Conservation (phyloP, 148 eudicot genomes). For the Pouteria glomerata region DNA sequence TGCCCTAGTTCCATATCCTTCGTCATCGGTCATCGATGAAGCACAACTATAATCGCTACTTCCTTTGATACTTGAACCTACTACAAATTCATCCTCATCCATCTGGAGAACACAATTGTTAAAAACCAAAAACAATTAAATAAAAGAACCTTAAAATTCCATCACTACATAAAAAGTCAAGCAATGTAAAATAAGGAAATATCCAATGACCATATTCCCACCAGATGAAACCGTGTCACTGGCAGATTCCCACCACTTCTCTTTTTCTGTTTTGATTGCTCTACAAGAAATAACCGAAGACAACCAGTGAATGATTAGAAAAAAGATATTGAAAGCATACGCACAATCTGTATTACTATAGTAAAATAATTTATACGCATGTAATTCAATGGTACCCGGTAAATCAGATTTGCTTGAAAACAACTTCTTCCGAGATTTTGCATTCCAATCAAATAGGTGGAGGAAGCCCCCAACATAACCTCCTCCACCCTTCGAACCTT, state of each 20-base stretch:
- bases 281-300: slow-evolving; percentile 30
- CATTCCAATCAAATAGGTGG: slow-evolving; percentile 97
- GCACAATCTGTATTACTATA: not conserved
- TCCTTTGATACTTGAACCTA: slow-evolving; percentile 50
- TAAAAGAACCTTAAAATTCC: not conserved
- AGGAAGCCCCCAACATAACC: slow-evolving; percentile 89
- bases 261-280: slow-evolving; percentile 69
- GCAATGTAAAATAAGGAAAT: not conserved
- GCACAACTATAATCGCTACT: slow-evolving; percentile 81
- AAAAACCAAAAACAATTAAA: not conserved
- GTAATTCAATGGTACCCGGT: slow-evolving; percentile 42
- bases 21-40: slow-evolving; percentile 86
- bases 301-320: slow-evolving; percentile 5
- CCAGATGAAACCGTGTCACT: slow-evolving; percentile 47
- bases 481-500: slow-evolving; percentile 54
- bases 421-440: slow-evolving; percentile 88
- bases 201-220: slow-evolving; percentile 20
- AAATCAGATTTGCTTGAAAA: slow-evolving; percentile 71
- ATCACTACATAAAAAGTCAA: not conserved
- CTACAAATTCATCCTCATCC: slow-evolving; percentile 62
- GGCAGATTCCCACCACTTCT: slow-evolving; percentile 61
- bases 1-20: slow-evolving; percentile 49
- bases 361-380: not conserved
- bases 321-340: not conserved
- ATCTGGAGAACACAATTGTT: slow-evolving; percentile 30